Evolutionary conservation across 768 basidiomycete species (phyloP).

Genomic region (Pisolithus tinctorius): DNA sequence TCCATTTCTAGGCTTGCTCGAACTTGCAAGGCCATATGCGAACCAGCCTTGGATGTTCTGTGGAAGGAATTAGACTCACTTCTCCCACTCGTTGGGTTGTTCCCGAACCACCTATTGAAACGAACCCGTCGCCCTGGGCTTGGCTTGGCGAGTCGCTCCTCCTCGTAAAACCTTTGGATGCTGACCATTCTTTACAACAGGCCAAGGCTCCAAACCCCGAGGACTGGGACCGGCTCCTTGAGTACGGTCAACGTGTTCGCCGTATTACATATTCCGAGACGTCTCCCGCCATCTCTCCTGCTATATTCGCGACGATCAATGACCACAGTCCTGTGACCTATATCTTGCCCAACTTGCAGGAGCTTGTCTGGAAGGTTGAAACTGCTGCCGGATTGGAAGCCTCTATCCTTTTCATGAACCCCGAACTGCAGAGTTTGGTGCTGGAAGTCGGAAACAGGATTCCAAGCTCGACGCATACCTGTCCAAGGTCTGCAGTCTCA

Average conservation of each 20-base stretch:
- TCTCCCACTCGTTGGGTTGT: conserved; percentile 62
- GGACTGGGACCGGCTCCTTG: conserved; percentile 63
- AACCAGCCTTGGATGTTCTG: conserved; percentile 62
- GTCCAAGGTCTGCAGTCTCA: conserved; percentile 54
- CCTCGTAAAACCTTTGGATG: background rate
- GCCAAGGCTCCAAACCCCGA: conserved; percentile 53
- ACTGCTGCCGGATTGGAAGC: conserved; percentile 60
- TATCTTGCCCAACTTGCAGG: conserved; percentile 63
- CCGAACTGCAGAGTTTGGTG: conserved; percentile 52
- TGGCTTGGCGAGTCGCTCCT: conserved; percentile 54
- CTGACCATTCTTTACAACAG: conserved; percentile 27
- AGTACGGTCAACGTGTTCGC: conserved; percentile 61
- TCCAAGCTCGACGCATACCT: conserved; percentile 57
- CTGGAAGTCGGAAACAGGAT: conserved; percentile 56
- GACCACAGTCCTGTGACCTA: conserved; percentile 55
- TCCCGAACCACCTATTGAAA: conserved; percentile 61
- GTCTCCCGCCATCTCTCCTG: conserved; percentile 53
- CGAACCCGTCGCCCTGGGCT: conserved; percentile 67
- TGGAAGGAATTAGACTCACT: conserved; percentile 79
- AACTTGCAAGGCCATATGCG: conserved; percentile 68
- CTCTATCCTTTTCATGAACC: conserved; percentile 56
- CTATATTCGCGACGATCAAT: conserved; percentile 62
- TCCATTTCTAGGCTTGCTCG: conserved; percentile 65
- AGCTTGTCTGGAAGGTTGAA: conserved; percentile 68
- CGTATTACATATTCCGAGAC: conserved; percentile 66